A percentile compares a stretch with the other conserved stretches of the same genome.
These are phyloP conservation scores for Mentha longifolia DNA, from an alignment of 257 asterid genomes.

Conservation along the genomic window DNA sequence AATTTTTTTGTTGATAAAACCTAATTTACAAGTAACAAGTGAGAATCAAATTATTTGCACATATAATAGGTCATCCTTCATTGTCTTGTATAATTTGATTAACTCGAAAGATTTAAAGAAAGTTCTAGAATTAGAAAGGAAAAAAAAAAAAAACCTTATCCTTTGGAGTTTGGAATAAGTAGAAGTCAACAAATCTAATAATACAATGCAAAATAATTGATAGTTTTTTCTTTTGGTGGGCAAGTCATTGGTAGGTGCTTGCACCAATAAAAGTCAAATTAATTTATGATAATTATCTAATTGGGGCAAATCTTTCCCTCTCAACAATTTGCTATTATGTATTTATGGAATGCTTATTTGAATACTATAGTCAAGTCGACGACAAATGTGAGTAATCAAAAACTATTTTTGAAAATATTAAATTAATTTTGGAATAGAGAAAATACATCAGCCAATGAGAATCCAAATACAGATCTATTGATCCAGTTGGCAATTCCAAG, in stretches of 20 bases:
- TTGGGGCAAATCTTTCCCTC: neutral
- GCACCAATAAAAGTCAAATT: neutral
- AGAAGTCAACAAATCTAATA: neutral
- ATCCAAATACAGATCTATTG: conserved; percentile 27
- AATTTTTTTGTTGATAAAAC: no score
- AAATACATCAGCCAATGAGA: neutral
- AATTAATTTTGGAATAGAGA: neutral
- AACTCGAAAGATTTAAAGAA: no score
- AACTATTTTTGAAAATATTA: no score
- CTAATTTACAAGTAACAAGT: no score
- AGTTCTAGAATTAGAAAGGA: neutral
- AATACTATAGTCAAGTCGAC: no score
- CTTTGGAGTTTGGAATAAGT: no score
- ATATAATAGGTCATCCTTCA: no score
- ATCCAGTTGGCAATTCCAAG: conserved; percentile 21
- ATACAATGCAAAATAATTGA: neutral
- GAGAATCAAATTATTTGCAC: no score
- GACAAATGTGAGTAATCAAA: no score
- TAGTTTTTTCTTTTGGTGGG: neutral
- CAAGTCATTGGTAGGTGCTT: neutral
- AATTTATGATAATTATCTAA: neutral
- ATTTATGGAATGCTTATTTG: no score
- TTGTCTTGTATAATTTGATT: no score
- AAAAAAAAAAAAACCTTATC: no score
- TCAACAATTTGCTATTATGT: neutral